These are phyloP conservation scores for Biancaea sappan DNA, from an alignment of 306 rosid species.

Conservation along the genomic window DNA sequence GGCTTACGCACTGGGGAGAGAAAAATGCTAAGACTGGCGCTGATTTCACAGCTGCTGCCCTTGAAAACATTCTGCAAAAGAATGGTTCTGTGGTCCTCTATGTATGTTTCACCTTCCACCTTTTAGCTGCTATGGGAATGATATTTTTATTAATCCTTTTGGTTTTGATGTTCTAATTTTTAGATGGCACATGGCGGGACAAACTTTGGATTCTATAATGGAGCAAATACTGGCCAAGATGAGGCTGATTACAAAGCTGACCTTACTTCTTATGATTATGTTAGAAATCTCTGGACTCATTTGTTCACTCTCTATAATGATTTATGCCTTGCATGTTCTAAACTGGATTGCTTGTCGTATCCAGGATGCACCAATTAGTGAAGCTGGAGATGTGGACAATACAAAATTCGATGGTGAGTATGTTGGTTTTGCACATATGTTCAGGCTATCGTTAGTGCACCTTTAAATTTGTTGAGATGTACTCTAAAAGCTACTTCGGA, in stretches of 20 bases:
- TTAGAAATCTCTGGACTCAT: slow-evolving; percentile 43
- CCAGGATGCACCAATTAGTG: slow-evolving; percentile 96
- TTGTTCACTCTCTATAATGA: slow-evolving; percentile 16
- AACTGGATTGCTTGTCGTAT: slow-evolving; percentile 32
- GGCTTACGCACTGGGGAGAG: slow-evolving; percentile 99
- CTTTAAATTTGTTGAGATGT: slow-evolving; percentile 27
- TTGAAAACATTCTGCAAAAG: slow-evolving; percentile 67
- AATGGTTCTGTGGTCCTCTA: slow-evolving; percentile 91
- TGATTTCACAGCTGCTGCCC: slow-evolving; percentile 68
- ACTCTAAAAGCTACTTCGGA: slow-evolving; percentile 25
- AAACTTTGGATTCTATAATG: slow-evolving; percentile 91
- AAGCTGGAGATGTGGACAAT: slow-evolving; percentile 84
- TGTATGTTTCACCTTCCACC: slow-evolving; percentile 49
- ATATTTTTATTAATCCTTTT: slow-evolving; percentile 26
- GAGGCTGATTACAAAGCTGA: slow-evolving; percentile 82
- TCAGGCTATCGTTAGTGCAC: not conserved
- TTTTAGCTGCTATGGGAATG: slow-evolving; percentile 23
- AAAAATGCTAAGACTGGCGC: slow-evolving; percentile 68
- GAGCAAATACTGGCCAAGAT: slow-evolving; percentile 72
- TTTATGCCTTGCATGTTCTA: slow-evolving; percentile 12
- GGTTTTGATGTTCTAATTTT: slow-evolving; percentile 36
- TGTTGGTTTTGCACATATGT: slow-evolving; percentile 20
- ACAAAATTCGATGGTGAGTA: slow-evolving; percentile 71
- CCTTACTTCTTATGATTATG: slow-evolving; percentile 94
- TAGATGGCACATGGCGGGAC: slow-evolving; percentile 98